Base-by-base conservation (phyloP, 805 yeast genomes). In the Saccharomycopsis oosterbeekiorum region DNA sequence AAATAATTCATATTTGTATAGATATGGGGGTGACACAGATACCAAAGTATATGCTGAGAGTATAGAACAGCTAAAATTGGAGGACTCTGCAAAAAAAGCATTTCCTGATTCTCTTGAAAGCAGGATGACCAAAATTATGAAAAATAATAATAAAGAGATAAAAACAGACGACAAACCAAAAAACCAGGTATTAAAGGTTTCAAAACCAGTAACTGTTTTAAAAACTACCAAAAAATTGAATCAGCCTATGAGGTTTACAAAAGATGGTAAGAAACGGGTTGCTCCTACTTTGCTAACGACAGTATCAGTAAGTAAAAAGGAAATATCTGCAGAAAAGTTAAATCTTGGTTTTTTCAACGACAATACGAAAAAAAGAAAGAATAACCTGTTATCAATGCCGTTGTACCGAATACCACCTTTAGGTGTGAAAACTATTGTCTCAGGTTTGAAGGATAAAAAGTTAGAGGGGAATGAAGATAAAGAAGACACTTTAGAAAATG, bases 21-120 rank as follows among this genome's bases (percentile, higher is more conserved):
- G 90, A 66, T 93, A 88, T 70, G 98, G 99, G 64, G 91, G 88
- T 1, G 96, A 89, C 64, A 80, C 91, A 61, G 97, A 92, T 65
- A 81, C 88, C 9, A 77, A 87, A 75, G 85, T 86, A 21, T 88
- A 90, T 67, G 96, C 97, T 0, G 98, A 93, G 69, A 86, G 94
- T 71, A 80, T 86, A 1, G 86, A 83, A 59, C 97, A 92, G 71
- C 76, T 93, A 60, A 70, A 75, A 4, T 74, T 93, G 24, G 97
- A 91, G 66, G 89, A 85, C 43, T 77, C 77, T 64, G 84, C 89
- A 1, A 39, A 47, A 29, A 55, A 59, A 4, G 21, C 12, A 2
- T 34, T 34, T 24, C 53, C 36, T 5, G 24, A 10, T 24, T 55
- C 51, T 12, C 59, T 70, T 58, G 73, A 70, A 53, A 68, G 68